phyloP scores from a whole-genome alignment of 2,329 filamentous ascomycete genomes.

The Trichoderma simmonsii region DNA sequence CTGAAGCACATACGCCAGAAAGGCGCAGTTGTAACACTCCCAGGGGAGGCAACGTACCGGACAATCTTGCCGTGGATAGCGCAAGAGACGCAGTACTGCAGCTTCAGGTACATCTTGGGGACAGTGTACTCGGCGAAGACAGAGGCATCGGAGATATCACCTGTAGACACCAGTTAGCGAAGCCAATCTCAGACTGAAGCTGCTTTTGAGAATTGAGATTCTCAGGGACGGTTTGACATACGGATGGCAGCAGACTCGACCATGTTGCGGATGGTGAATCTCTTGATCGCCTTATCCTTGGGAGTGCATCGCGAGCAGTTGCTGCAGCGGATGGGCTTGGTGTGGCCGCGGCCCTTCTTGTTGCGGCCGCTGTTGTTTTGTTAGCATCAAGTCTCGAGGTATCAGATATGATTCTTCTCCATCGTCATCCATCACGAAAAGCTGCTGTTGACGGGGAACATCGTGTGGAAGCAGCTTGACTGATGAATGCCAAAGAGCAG shows the following conservation, averaged over 20 bases:
- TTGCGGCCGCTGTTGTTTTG: conserved; percentile 74
- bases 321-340: conserved; percentile 90
- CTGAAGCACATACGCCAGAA: conserved; percentile 48
- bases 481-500: neutral
- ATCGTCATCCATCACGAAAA: neutral
- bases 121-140: conserved; percentile 99
- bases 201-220: too few species aligned
- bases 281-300: conserved; percentile 99
- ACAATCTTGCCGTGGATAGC: conserved; percentile 99
- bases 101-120: conserved; percentile 99
- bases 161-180: conserved; percentile 44
- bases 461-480: conserved; percentile 26
- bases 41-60: conserved; percentile 74
- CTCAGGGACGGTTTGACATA: conserved; percentile 55
- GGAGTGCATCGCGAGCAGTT: conserved; percentile 81
- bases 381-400: conserved; percentile 21
- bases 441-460: neutral
- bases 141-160: conserved; percentile 99
- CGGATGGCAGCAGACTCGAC: conserved; percentile 99
- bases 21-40: conserved; percentile 58
- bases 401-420: conserved; percentile 20
- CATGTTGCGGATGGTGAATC: conserved; percentile 99
- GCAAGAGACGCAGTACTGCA: conserved; percentile 99
- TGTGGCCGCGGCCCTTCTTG: conserved; percentile 99
- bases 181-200: neutral